Percentiles rank a stretch among this genome's conserved stretches.
phyloP scores from a whole-genome alignment of 208 protist genomes.

The Acanthamoeba rhysodes region DNA sequence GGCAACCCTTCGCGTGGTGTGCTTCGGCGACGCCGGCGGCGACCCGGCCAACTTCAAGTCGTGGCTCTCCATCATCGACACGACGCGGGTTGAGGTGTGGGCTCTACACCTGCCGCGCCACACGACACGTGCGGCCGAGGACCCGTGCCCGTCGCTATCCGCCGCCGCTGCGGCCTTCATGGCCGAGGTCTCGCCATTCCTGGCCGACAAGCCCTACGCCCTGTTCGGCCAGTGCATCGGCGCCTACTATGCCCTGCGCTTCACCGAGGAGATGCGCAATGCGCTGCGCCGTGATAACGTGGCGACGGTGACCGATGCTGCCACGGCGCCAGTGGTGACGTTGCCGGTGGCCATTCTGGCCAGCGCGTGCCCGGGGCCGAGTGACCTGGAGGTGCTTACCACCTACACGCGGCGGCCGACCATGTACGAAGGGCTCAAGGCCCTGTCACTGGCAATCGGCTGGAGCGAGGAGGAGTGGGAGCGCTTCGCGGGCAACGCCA shows the following conservation, averaged over 20 bases:
- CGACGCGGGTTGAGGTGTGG: conserved; percentile 33
- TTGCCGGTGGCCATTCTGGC: conserved; percentile 11
- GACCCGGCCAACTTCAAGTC: conserved; percentile 66
- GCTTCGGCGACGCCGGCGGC: conserved; percentile 58
- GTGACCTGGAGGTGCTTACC: conserved; percentile 52
- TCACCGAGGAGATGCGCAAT: conserved; percentile 51
- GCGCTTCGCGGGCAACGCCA: conserved; percentile 44
- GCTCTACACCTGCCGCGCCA: conserved; percentile 30
- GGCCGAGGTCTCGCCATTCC: conserved; percentile 46
- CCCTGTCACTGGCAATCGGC: conserved; percentile 57
- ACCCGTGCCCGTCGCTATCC: conserved; percentile 1
- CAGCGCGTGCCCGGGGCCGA: conserved; percentile 34
- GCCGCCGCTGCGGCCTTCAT: conserved; percentile 16
- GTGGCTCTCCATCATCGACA: conserved; percentile 52
- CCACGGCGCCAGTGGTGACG: neutral
- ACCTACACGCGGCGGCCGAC: conserved; percentile 10
- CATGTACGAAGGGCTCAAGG: conserved; percentile 51
- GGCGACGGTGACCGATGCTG: neutral
- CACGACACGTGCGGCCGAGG: conserved; percentile 16
- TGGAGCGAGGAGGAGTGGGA: conserved; percentile 75
- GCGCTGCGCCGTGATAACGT: neutral
- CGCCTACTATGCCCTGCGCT: conserved; percentile 50
- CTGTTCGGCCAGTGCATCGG: conserved; percentile 68
- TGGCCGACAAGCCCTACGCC: conserved; percentile 63
- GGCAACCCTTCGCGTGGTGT: conserved; percentile 38